Conservation (phyloP, 1,284 basidiomycete genomes). For the Quambalaria eucalypti region DNA sequence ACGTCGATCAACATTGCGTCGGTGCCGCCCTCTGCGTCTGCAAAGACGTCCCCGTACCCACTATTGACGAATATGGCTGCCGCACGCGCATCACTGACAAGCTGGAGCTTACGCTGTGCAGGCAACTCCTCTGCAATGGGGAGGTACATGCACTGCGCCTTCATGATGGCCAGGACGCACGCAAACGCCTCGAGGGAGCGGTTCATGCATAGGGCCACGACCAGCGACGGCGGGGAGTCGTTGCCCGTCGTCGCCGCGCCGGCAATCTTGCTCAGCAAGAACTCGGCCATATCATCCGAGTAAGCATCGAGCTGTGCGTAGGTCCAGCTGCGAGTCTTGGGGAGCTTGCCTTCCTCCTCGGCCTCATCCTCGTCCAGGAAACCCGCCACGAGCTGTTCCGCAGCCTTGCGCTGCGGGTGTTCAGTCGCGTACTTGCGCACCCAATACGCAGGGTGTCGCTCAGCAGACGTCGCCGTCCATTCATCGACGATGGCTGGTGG, state of each 20-base stretch:
- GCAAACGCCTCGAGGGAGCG: constrained; percentile 7
- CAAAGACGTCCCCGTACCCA: not conserved
- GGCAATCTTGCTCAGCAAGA: not conserved
- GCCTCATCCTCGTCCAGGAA: not conserved
- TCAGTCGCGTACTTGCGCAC: not conserved
- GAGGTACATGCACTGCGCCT: constrained; percentile 37
- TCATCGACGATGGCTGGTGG: not conserved
- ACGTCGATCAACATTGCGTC: not conserved
- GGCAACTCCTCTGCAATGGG: constrained; percentile 46
- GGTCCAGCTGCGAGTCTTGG: not conserved
- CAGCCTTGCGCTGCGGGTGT: not conserved
- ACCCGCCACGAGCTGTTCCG: not conserved
- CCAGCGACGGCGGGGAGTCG: not conserved
- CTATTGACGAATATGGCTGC: constrained; percentile 12
- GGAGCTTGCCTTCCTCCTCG: not conserved
- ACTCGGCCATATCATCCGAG: not conserved
- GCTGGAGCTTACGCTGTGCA: constrained; percentile 31
- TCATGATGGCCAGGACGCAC: constrained; percentile 16
- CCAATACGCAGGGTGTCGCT: constrained; percentile 1
- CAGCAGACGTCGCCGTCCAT: not conserved
- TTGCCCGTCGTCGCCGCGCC: not conserved
- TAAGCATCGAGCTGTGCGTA: not conserved
- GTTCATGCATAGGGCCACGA: constrained; percentile 2
- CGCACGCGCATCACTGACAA: constrained; percentile 29
- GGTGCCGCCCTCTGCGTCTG: not conserved